Percentiles rank a stretch among this genome's conserved stretches.
Evolutionary conservation across 164 flowering plant species (phyloP).

Genomic region (Vitis rupestris): DNA sequence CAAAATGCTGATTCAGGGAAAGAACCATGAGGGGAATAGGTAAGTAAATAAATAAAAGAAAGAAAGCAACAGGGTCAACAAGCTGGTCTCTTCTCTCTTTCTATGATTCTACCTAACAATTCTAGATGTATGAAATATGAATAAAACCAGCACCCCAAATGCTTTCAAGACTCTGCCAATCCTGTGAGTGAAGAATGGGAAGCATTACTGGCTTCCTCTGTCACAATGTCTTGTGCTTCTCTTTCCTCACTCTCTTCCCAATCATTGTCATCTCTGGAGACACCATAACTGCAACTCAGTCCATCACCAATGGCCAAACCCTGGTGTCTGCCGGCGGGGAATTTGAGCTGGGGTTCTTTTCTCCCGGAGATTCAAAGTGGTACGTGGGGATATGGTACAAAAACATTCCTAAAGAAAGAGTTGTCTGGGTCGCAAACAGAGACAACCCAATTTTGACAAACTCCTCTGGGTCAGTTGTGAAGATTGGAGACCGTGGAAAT

Average conservation of each 20-base stretch:
- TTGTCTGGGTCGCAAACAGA: constrained; percentile 70
- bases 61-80: neutral
- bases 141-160: neutral
- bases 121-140: constrained; percentile 4
- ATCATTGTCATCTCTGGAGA: constrained; percentile 13
- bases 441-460: constrained; percentile 35
- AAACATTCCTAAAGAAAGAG: constrained; percentile 17
- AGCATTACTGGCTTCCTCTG: constrained; percentile 8
- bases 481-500: constrained; percentile 25
- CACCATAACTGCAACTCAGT: constrained; percentile 19
- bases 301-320: constrained; percentile 18
- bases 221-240: constrained; percentile 6
- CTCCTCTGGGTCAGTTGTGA: constrained; percentile 26
- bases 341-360: constrained; percentile 49
- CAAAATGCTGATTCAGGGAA: too few species aligned
- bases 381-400: constrained; percentile 52
- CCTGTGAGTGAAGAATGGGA: constrained; percentile 7
- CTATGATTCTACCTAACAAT: constrained; percentile 3
- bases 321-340: constrained; percentile 28
- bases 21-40: neutral
- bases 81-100: constrained; percentile 5
- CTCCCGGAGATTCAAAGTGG: constrained; percentile 13
- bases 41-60: too few species aligned
- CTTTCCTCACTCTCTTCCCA: constrained; percentile 12
- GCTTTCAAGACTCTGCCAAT: neutral